Percentiles rank a stretch among this genome's conserved stretches.
Conservation (phyloP, 2,329 filamentous ascomycete genomes). For the Colletotrichum agaves region DNA sequence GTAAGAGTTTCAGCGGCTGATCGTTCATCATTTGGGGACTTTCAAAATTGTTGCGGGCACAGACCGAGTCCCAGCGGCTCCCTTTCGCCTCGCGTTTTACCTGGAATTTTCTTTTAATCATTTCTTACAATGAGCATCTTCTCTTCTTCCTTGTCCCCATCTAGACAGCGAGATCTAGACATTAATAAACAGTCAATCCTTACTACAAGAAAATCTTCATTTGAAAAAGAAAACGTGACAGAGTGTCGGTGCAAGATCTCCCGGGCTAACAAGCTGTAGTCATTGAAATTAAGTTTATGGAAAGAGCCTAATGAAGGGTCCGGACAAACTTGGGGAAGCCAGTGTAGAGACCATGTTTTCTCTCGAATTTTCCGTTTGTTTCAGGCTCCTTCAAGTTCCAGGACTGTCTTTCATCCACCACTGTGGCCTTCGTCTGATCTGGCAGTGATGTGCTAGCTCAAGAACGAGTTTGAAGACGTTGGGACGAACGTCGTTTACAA, state of each 20-base stretch:
- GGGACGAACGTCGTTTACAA: conserved; percentile 10
- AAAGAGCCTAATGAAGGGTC: no score
- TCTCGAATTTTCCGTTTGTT: background rate
- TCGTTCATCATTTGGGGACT: conserved; percentile 18
- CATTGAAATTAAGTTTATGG: background rate
- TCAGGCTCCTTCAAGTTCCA: background rate
- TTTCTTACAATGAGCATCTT: conserved; percentile 16
- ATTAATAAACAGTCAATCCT: conserved; percentile 33
- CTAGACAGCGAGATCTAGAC: conserved; percentile 3
- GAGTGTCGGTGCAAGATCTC: background rate
- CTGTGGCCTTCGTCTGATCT: background rate
- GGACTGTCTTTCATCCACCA: background rate
- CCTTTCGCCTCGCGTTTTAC: background rate
- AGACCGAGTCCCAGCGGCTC: conserved; percentile 24
- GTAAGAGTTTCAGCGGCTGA: conserved; percentile 4
- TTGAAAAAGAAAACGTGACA: no score
- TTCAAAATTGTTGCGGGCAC: conserved; percentile 28
- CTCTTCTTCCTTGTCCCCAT: conserved; percentile 17
- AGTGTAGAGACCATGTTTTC: background rate
- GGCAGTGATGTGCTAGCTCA: background rate
- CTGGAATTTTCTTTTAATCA: conserved; percentile 34
- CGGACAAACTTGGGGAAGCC: background rate
- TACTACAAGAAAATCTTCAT: background rate
- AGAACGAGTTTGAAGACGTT: background rate
- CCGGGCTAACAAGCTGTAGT: background rate